Percentiles rank a stretch among this genome's conserved stretches.
Conservation (phyloP, 306 rosid genomes). For the Trichosanthes truncata region DNA sequence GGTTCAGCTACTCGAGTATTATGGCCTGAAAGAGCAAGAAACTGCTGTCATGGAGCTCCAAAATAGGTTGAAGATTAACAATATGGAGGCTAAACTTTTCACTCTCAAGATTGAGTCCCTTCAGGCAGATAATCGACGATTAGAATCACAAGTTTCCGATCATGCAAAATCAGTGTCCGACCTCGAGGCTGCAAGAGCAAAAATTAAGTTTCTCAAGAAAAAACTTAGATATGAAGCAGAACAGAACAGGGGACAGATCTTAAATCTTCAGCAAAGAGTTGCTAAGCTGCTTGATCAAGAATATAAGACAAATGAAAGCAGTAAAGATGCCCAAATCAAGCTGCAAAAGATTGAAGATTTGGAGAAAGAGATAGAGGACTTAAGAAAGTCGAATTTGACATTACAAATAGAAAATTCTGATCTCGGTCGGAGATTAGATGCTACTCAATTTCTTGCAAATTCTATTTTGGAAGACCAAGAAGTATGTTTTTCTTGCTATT, state of each 20-base stretch:
- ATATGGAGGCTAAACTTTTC: slow-evolving; percentile 73
- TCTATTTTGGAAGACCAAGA: slow-evolving; percentile 54
- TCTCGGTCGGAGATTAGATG: slow-evolving; percentile 56
- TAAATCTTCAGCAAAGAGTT: slow-evolving; percentile 51
- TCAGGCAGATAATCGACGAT: slow-evolving; percentile 50
- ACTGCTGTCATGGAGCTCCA: slow-evolving; percentile 70
- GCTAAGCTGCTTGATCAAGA: slow-evolving; percentile 55
- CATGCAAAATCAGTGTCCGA: slow-evolving; percentile 44
- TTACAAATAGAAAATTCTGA: slow-evolving; percentile 56
- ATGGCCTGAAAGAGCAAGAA: slow-evolving; percentile 85
- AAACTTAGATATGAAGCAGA: slow-evolving; percentile 61
- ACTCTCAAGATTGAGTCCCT: slow-evolving; percentile 63
- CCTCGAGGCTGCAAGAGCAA: slow-evolving; percentile 58
- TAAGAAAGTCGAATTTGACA: slow-evolving; percentile 39
- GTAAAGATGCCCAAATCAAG: slow-evolving; percentile 26
- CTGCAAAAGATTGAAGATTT: slow-evolving; percentile 40
- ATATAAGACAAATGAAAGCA: slow-evolving; percentile 20
- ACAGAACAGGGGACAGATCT: slow-evolving; percentile 56
- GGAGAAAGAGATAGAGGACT: slow-evolving; percentile 46
- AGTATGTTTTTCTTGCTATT: slow-evolving; percentile 23
- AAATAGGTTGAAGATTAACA: slow-evolving; percentile 59
- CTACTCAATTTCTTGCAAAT: slow-evolving; percentile 73
- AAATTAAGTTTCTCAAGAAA: slow-evolving; percentile 58
- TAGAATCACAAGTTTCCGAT: slow-evolving; percentile 41
- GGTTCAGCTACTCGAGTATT: slow-evolving; percentile 68